Conservation (phyloP, 2,329 filamentous ascomycete species). For the Aspergillus phoenicis region DNA sequence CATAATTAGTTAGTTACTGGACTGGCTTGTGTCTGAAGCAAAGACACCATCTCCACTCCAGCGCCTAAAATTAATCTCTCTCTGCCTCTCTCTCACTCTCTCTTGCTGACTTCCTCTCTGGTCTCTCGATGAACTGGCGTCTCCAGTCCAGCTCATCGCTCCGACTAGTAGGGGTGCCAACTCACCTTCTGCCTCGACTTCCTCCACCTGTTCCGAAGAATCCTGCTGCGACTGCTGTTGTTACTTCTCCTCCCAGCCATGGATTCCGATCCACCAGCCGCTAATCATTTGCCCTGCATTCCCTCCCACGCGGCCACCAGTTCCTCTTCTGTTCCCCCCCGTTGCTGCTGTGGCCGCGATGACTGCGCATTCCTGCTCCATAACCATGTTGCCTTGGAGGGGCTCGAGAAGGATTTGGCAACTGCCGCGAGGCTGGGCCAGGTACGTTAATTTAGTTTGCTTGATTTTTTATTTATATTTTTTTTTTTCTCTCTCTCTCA, state of each 20-base stretch:
- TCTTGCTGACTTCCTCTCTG: constrained; percentile 1
- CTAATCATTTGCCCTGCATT: constrained; percentile 32
- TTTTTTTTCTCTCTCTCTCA: constrained; percentile 9
- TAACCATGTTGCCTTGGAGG: constrained; percentile 76
- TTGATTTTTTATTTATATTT: constrained; percentile 12
- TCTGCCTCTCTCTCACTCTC: neutral
- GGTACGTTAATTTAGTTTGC: constrained; percentile 62
- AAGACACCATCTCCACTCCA: no score
- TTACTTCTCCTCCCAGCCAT: neutral
- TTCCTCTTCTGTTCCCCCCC: constrained; percentile 25
- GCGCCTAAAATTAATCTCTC: no score
- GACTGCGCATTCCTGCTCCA: constrained; percentile 80
- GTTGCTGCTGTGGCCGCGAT: constrained; percentile 82
- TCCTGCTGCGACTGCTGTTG: neutral
- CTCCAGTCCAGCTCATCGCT: constrained; percentile 22
- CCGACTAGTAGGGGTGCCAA: constrained; percentile 35
- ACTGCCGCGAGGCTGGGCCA: constrained; percentile 86
- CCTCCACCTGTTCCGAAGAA: neutral
- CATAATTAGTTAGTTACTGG: no score
- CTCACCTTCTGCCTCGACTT: constrained; percentile 17
- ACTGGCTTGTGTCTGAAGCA: no score
- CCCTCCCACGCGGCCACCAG: constrained; percentile 31
- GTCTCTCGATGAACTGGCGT: constrained; percentile 24
- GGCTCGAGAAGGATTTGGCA: constrained; percentile 83
- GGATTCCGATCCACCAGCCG: constrained; percentile 13